Evolutionary conservation across 257 asterid species (phyloP), one percentile per base, ranked within the genome.

Genomic region (Solanum dulcamara): DNA sequence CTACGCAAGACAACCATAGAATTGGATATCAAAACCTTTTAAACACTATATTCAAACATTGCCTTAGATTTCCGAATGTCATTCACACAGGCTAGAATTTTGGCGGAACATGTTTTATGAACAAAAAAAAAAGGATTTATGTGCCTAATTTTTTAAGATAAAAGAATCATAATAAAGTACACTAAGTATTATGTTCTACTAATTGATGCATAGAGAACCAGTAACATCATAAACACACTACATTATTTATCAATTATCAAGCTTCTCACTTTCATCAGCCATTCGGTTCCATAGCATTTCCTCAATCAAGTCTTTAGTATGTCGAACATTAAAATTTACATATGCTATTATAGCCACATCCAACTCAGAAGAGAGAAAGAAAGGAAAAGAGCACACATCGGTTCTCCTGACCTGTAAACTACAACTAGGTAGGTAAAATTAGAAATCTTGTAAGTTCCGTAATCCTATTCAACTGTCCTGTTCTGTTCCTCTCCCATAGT

Each of bases 401-500:
- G 44, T 46, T 79, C 83, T 28, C 12, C 64, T 12, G n/a, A 9
- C 64, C n/a, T 10, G 82, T 14, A 77, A 77, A 77, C 83, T 79
- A 48, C 64, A 79, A 79, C 30, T 79, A 79, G 64, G 82, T 75
- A 75, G 38, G 83, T 77, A 77, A 77, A 77, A 77, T 77, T 79
- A 79, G 83, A 46, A 64, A 79, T 79, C 44, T 38, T 5, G 18
- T 10, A 46, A 77, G 17, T 77, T 77, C 62, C 60, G 33, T 17
- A 79, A 79, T 48, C 64, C 83, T 79, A 79, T 79, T 77, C 26
- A 79, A 44, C 18, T 48, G 64, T 28, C 20, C 80, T 50, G 5
- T 90, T 85, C 82, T 32, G 26, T 81, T 89, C 90, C 88, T 89
- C 85, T 89, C 83, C 93, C 89, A 81, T 81, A 85, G 94, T 94